phyloP scores from a whole-genome alignment of 106 monocot genomes.

The Ottelia alismoides region DNA sequence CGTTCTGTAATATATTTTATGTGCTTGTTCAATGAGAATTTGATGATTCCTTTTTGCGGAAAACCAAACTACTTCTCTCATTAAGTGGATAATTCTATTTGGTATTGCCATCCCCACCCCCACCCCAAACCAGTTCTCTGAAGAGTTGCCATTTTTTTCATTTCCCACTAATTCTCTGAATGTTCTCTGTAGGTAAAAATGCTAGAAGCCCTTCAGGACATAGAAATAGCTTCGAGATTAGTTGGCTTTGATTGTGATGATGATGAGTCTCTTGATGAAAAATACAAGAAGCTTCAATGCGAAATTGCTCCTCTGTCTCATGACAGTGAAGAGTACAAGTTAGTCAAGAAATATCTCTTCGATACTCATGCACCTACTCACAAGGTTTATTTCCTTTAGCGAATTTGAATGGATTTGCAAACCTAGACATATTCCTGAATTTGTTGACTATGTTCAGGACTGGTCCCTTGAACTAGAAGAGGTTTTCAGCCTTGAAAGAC shows the following conservation, averaged over 20 bases:
- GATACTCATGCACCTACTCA: conserved; percentile 98
- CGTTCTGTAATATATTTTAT: no score
- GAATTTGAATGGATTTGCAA: no score
- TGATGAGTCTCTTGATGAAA: conserved; percentile 89
- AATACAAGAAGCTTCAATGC: conserved; percentile 78
- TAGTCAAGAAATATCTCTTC: conserved; percentile 76
- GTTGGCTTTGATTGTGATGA: conserved; percentile 77
- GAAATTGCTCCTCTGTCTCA: conserved; percentile 58
- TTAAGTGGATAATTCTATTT: no score
- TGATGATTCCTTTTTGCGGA: no score
- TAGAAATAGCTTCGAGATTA: conserved; percentile 90
- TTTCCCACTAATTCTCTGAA: no score
- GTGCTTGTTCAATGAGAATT: no score
- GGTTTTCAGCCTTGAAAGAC: conserved; percentile 76
- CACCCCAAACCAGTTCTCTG: no score
- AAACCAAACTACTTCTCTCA: no score
- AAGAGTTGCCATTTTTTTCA: no score
- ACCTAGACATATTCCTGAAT: background rate
- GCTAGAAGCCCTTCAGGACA: conserved; percentile 96
- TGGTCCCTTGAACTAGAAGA: conserved; percentile 93
- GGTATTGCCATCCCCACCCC: no score
- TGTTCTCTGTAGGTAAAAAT: conserved; percentile 62
- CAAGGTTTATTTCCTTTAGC: no score
- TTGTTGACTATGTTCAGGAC: conserved; percentile 26
- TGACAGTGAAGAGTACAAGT: conserved; percentile 75